Percentiles rank a stretch among this genome's conserved stretches.
These are phyloP conservation scores for Umbelopsis ramanniana DNA, from an alignment of 192 early-diverging fungal species.

Conservation along the genomic window DNA sequence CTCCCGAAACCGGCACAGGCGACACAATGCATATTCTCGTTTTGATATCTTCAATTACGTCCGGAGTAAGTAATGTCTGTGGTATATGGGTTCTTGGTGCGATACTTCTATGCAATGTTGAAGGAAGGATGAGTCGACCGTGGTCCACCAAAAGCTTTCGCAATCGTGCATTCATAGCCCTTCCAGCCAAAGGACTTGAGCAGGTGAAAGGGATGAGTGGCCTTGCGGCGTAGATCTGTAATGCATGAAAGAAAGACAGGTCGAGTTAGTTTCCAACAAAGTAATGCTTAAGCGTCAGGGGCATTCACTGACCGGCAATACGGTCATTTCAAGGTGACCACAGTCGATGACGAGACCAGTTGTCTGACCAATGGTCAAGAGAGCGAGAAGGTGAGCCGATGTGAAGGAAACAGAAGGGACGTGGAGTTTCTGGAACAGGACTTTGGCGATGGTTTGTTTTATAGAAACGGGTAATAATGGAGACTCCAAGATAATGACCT, in stretches of 20 bases:
- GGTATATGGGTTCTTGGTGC: conserved; percentile 46
- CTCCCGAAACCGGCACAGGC: conserved; percentile 41
- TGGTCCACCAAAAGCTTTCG: conserved; percentile 64
- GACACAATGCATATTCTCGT: conserved; percentile 66
- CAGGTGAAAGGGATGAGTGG: conserved; percentile 67
- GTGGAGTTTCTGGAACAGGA: conserved; percentile 78
- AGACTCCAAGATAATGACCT: conserved; percentile 82
- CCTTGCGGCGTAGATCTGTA: conserved; percentile 69
- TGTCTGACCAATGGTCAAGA: conserved; percentile 75
- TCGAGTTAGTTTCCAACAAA: too few relatives aligned
- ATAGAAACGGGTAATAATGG: conserved; percentile 69
- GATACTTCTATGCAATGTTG: conserved; percentile 41
- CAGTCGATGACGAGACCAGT: conserved; percentile 89
- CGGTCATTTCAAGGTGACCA: conserved; percentile 76
- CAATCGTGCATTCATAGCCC: conserved; percentile 61
- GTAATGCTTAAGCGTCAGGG: not conserved
- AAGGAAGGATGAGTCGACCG: conserved; percentile 50
- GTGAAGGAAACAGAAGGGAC: conserved; percentile 82
- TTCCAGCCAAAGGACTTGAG: conserved; percentile 69
- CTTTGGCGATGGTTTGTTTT: conserved; percentile 68
- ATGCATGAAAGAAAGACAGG: not conserved
- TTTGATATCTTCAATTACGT: conserved; percentile 71
- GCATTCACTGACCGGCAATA: conserved; percentile 77
- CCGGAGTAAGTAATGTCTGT: conserved; percentile 48
- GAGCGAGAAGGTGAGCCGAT: conserved; percentile 68